Base-by-base conservation (phyloP, 306 rosid genomes). In the Cucumis cinereus region DNA sequence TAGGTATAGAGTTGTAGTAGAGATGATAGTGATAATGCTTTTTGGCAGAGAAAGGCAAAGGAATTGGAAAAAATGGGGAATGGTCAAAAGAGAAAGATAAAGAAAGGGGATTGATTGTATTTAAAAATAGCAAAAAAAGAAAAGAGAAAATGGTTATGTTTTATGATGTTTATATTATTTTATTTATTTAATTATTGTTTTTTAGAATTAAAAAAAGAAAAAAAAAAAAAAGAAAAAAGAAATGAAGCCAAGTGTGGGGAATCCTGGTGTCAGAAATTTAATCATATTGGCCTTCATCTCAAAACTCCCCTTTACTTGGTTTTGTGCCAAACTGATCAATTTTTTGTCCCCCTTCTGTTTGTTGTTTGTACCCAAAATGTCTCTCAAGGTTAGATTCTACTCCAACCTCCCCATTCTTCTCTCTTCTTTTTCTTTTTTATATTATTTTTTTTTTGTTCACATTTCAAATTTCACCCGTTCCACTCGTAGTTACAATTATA, bases 371-470 rank as follows among this genome's bases (percentile, higher is more conserved):
- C 64, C 64, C 64, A 30, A 53, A 53, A 55, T 53, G 77, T 74
- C 33, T 74, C 77, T 74, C 77, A 74, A 28, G 77, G 77, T 74
- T 74, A 74, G 64, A 74, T 74, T 74, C 77, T 74, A 52, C 77
- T 73, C 77, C 45, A 72, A 24, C 61, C 62, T 10, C 77, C 56
- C 45, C 35, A 6, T 36, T 36, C 40, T 36, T 5, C 8, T 36
- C 40, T 36, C 40, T 36, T 36, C 8, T 36, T 36, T 5, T 30
- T 30, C 4, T 30, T 30, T 5, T 2, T 30, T 3, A 3, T 30
- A 2, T 30, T 30, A 3, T 3, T 0, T 3, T 28, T 28, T 1
- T 28, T 28, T 28, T 28, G 3, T 28, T 28, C 35, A 30, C 3
- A 30, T 30, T 30, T 30, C 35, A 30, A 30, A 30, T 30, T 3